Evolutionary conservation across 129 eudicot genomes (phyloP).

Genomic region (Flaveria brownii): DNA sequence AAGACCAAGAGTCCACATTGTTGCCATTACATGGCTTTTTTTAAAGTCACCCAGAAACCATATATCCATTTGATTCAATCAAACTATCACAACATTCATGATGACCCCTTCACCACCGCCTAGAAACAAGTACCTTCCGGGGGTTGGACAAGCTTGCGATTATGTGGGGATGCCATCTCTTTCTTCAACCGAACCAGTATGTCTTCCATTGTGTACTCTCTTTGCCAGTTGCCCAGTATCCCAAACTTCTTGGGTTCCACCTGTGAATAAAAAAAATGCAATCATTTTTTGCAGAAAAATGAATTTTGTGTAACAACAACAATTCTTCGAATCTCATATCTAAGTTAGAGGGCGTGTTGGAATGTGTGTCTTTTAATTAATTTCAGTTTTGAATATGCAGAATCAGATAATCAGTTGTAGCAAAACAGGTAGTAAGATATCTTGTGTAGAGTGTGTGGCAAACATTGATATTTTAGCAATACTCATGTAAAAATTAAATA

Average conservation of each 20-base stretch:
- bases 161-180: constrained; percentile 67
- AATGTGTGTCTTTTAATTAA: background rate
- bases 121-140: constrained; percentile 69
- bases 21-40: constrained; percentile 32
- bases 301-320: background rate
- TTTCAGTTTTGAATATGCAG: background rate
- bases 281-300: background rate
- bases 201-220: constrained; percentile 75
- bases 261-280: constrained; percentile 19
- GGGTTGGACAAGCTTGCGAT: constrained; percentile 75
- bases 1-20: constrained; percentile 31
- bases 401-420: background rate
- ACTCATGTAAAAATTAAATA: background rate
- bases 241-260: constrained; percentile 71
- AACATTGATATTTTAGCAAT: background rate
- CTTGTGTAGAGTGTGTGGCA: background rate
- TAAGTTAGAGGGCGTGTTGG: background rate
- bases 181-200: constrained; percentile 61
- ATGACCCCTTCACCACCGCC: background rate
- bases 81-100: constrained; percentile 24
- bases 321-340: background rate
- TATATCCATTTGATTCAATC: constrained; percentile 21
- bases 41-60: constrained; percentile 19
- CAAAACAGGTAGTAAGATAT: background rate
- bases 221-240: constrained; percentile 65